A percentile compares a stretch with the other conserved stretches of the same genome.
Conservation (phyloP, 352 stramenopile species). For the Phytopythium montanum region DNA sequence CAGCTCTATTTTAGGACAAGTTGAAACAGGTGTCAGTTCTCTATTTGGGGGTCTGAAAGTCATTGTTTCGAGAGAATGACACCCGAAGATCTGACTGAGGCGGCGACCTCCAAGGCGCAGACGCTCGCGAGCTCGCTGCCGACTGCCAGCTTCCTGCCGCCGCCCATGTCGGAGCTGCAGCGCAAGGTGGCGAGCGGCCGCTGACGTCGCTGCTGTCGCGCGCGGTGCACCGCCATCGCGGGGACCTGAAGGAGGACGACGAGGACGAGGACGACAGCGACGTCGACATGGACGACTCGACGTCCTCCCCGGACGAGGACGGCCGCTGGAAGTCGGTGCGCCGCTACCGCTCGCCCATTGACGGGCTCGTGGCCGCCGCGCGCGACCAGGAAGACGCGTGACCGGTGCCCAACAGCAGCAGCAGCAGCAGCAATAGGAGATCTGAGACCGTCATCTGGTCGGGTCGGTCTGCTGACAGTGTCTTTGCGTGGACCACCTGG, state of each 20-base stretch:
- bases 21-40: not conserved
- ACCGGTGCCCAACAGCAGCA: conserved; percentile 31
- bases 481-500: too few species aligned
- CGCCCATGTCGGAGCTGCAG: conserved; percentile 30
- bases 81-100: too few species aligned
- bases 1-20: not conserved
- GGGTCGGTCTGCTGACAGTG: too few species aligned
- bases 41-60: not conserved
- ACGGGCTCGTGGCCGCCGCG: conserved; percentile 63
- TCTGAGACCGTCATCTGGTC: too few species aligned
- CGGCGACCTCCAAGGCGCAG: too few species aligned
- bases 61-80: not conserved
- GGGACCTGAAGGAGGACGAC: conserved; percentile 27
- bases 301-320: conserved; percentile 36
- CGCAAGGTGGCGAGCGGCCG: conserved; percentile 55
- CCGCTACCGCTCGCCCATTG: conserved; percentile 55
- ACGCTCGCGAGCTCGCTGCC: conserved; percentile 47
- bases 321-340: conserved; percentile 39
- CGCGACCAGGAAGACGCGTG: conserved; percentile 29
- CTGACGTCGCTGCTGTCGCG: conserved; percentile 73
- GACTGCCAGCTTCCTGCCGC: conserved; percentile 43
- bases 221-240: conserved; percentile 19
- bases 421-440: too few species aligned
- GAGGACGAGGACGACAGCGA: conserved; percentile 39
- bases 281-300: conserved; percentile 45